A percentile compares a stretch with the other conserved stretches of the same genome.
phyloP scores from a whole-genome alignment of 345 rosid species.

The Syzygium oleosum region DNA sequence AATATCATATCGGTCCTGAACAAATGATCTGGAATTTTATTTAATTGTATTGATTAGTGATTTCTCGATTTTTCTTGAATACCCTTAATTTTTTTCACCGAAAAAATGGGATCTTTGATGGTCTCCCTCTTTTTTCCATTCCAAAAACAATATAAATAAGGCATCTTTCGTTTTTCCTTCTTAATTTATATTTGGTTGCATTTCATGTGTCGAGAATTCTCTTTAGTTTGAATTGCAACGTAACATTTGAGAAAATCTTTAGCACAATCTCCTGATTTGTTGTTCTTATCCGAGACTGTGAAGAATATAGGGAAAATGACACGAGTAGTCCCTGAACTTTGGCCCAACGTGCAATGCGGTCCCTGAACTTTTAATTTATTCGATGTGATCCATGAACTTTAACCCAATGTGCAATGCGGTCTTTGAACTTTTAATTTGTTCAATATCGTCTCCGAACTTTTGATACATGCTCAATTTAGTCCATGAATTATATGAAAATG shows the following conservation, averaged over 20 bases:
- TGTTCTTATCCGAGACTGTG: neutral
- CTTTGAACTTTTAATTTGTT: too few relatives aligned
- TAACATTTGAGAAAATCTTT: neutral
- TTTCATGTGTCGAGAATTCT: neutral
- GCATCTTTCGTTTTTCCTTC: neutral
- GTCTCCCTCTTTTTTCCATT: neutral
- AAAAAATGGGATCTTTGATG: neutral
- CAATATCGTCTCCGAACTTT: too few relatives aligned
- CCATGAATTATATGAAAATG: too few relatives aligned
- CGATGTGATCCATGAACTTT: too few relatives aligned
- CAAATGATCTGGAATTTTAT: neutral
- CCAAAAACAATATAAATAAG: neutral
- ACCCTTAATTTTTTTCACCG: neutral
- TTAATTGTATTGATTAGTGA: neutral
- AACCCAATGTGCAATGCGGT: too few relatives aligned
- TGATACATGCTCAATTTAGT: too few relatives aligned
- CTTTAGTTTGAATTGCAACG: neutral
- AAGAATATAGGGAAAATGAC: neutral
- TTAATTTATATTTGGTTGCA: neutral
- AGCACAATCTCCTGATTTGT: neutral
- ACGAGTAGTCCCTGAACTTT: too few relatives aligned
- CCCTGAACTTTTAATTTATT: too few relatives aligned
- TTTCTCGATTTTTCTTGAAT: neutral
- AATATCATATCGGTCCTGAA: neutral
- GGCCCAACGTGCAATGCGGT: too few relatives aligned